Base-by-base conservation (phyloP, 2,329 filamentous ascomycete genomes). In the Penicillium sp. region DNA sequence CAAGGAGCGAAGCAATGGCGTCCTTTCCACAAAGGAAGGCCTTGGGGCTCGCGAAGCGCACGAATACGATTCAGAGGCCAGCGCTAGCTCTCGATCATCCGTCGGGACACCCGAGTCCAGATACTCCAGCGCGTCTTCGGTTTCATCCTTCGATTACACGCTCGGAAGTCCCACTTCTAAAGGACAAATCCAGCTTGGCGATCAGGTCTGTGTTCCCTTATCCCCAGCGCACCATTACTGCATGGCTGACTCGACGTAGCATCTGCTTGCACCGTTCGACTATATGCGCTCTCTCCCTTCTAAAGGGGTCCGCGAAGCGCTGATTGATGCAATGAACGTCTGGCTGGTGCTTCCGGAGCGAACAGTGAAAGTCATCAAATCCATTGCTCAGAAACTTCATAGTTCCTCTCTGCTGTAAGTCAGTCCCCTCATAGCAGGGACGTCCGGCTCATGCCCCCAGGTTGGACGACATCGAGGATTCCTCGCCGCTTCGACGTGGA, bases 381-480 rank as follows among this genome's bases (percentile, higher is more conserved):
- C 52, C 10, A 61, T 68, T 2, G 54, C 64, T 5, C 48, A 53
- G 10, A 64, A 65, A 50, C 49, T 70, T 5, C 68, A 71, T 42
- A 68, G 60, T 5, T 63, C 68, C 7, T 68, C 65, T 7, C 43
- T 71, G n/a, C 7, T 54, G 51, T 58, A 43, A 21, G 39, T 33
- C 13, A 4, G 19, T 6, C 11, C 6, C 20, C 3, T 11, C 14
- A 16, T 4, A n/a, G 27, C 4, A 19, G 4, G 9, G 7, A 10
- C 17, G 2, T 17, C n/a, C n/a, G 20, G 14, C 33, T 35, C 3
- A 35, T 10, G 4, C 3, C 17, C 13, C n/a, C 23, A 60, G 56
- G 38, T 56, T 73, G 33, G 71, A 74, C 48, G 70, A 74, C 39
- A 64, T 74, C 14, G 60, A 74, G 49, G 71, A 73, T 48, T 50